phyloP scores from a whole-genome alignment of 2,329 filamentous ascomycete genomes.

The Aspergillus ochraceus region DNA sequence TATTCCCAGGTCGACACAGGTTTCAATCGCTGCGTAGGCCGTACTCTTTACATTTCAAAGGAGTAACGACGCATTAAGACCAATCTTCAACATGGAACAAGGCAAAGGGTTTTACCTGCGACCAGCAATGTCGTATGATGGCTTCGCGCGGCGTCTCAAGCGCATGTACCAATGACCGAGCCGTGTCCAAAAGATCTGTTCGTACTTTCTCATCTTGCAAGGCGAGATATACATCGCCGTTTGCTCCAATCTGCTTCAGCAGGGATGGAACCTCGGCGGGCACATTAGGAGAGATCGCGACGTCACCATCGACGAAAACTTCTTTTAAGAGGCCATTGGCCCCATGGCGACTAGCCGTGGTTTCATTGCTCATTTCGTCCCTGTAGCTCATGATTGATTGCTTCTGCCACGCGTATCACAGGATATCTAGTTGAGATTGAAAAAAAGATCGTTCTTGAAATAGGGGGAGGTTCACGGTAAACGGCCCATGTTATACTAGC shows the following conservation, averaged over 20 bases:
- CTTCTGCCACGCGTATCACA: too few relatives aligned
- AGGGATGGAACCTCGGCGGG: constrained; percentile 12
- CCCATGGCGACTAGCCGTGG: not conserved
- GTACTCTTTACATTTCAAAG: constrained; percentile 13
- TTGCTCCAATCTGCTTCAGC: constrained; percentile 9
- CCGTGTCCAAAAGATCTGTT: constrained; percentile 16
- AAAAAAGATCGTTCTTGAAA: too few relatives aligned
- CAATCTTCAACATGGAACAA: not conserved
- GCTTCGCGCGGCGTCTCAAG: constrained; percentile 51
- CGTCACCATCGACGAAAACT: constrained; percentile 10
- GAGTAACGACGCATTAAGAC: not conserved
- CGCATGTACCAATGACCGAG: constrained; percentile 22
- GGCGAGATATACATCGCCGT: constrained; percentile 8
- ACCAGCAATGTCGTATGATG: constrained; percentile 50
- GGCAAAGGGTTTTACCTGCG: constrained; percentile 30
- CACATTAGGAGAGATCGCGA: constrained; percentile 15
- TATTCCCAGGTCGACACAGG: constrained; percentile 23
- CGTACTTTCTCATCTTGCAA: constrained; percentile 12
- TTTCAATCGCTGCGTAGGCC: constrained; percentile 24
- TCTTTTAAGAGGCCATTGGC: not conserved
- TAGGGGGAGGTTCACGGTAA: not conserved
- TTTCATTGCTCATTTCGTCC: not conserved
- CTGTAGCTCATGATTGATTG: not conserved
- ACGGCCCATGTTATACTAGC: not conserved
- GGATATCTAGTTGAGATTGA: too few relatives aligned